Evolutionary conservation across 805 yeast genomes (phyloP).

Genomic region (Candida morakotiae): DNA sequence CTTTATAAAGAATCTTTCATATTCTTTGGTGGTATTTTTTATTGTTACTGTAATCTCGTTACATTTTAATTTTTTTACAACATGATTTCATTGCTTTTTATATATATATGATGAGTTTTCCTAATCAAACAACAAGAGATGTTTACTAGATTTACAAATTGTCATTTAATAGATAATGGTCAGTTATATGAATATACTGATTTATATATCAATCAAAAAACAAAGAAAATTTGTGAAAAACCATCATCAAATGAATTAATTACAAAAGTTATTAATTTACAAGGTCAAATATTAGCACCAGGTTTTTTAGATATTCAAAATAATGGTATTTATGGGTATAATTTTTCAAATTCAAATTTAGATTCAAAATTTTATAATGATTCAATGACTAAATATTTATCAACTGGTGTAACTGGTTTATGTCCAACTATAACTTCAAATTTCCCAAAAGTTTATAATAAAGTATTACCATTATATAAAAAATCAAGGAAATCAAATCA

Average conservation of each 20-base stretch:
- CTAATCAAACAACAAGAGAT: not conserved
- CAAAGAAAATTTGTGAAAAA: conserved; percentile 37
- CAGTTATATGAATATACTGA: conserved; percentile 29
- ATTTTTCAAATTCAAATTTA: conserved; percentile 38
- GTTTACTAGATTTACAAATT: conserved; percentile 35
- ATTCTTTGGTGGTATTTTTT: not conserved
- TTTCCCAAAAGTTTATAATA: conserved; percentile 44
- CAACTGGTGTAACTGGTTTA: conserved; percentile 51
- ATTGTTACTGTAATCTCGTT: not conserved
- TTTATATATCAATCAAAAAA: conserved; percentile 38
- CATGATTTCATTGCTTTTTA: not conserved
- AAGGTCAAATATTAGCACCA: conserved; percentile 48
- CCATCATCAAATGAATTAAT: conserved; percentile 14
- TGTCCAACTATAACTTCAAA: conserved; percentile 58
- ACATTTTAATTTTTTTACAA: conserved; percentile 1
- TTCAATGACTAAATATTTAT: conserved; percentile 42
- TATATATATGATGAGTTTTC: conserved; percentile 3
- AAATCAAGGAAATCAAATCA: conserved; percentile 26
- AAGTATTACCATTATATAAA: conserved; percentile 42
- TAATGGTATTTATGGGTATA: conserved; percentile 55
- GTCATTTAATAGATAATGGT: conserved; percentile 42
- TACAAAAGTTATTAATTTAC: conserved; percentile 35
- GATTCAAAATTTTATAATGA: conserved; percentile 33
- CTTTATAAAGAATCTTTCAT: too few species aligned
- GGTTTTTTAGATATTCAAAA: conserved; percentile 57